These are phyloP conservation scores for Rhododendron kiyosumense DNA, from an alignment of 148 eudicot species.

Conservation along the genomic window DNA sequence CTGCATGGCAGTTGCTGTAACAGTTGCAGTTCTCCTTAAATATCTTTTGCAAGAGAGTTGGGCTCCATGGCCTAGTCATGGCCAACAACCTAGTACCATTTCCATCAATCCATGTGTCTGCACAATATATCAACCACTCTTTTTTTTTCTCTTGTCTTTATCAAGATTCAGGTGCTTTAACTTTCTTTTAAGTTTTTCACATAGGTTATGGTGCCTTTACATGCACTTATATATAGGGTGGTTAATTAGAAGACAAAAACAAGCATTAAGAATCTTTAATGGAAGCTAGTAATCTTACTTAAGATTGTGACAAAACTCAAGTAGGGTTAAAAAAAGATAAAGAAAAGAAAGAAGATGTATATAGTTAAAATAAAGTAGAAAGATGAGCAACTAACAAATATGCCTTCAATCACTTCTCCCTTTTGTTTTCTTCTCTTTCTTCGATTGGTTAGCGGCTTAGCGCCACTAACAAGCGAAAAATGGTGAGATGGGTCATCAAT, in stretches of 20 bases:
- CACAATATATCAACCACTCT: neutral
- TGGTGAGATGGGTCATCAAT: neutral
- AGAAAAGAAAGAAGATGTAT: neutral
- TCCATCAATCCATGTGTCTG: neutral
- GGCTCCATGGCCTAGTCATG: neutral
- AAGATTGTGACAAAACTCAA: neutral
- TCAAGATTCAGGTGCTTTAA: conserved; percentile 4
- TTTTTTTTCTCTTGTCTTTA: neutral
- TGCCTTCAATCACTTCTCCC: neutral
- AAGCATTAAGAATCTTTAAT: neutral
- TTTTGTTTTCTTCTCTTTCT: neutral
- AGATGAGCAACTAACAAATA: neutral
- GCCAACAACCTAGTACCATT: conserved; percentile 1
- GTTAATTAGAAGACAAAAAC: neutral
- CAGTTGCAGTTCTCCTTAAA: too few species aligned
- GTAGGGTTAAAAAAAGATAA: neutral
- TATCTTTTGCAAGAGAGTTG: neutral
- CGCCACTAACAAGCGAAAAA: neutral
- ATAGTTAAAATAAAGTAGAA: neutral
- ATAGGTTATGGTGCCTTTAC: neutral
- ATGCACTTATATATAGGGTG: neutral
- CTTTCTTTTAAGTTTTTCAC: neutral
- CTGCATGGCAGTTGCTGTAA: too few species aligned
- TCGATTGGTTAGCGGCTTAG: neutral
- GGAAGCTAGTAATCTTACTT: neutral